These are phyloP conservation scores for Hanseniaspora gamundiae DNA, from an alignment of 1,139 yeast genomes.

Conservation along the genomic window DNA sequence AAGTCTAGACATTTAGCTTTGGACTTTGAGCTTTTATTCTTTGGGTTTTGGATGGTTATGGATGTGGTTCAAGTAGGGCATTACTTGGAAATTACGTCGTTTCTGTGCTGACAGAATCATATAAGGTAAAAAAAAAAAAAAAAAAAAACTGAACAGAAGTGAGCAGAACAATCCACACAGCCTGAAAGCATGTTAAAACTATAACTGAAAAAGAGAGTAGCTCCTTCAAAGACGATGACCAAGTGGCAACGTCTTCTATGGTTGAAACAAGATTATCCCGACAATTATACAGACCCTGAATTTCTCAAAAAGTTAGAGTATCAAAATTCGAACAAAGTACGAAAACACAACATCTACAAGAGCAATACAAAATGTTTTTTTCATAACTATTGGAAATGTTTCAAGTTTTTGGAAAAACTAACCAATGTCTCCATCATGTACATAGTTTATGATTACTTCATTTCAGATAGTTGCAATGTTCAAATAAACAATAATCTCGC, in stretches of 20 bases:
- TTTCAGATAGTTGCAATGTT: slow-evolving; percentile 19
- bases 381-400: slow-evolving; percentile 60
- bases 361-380: too few species aligned
- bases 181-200: too few species aligned
- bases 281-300: slow-evolving; percentile 74
- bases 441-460: slow-evolving; percentile 9
- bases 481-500: slow-evolving; percentile 19
- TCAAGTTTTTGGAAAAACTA: not conserved
- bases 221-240: not conserved
- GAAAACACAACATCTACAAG: slow-evolving; percentile 7
- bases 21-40: too few species aligned
- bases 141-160: not conserved
- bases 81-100: too few species aligned
- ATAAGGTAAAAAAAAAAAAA: not conserved
- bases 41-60: too few species aligned
- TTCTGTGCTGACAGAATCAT: too few species aligned
- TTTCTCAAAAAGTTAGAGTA: slow-evolving; percentile 60
- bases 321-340: slow-evolving; percentile 8
- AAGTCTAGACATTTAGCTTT: not conserved
- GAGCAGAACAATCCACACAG: not conserved
- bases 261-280: slow-evolving; percentile 79
- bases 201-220: too few species aligned
- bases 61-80: too few species aligned
- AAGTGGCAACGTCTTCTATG: slow-evolving; percentile 83
- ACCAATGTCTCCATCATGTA: slow-evolving; percentile 10